Percentiles rank a stretch among this genome's conserved stretches.
phyloP scores from a whole-genome alignment of 306 rosid genomes.

The Cicer bijugum region DNA sequence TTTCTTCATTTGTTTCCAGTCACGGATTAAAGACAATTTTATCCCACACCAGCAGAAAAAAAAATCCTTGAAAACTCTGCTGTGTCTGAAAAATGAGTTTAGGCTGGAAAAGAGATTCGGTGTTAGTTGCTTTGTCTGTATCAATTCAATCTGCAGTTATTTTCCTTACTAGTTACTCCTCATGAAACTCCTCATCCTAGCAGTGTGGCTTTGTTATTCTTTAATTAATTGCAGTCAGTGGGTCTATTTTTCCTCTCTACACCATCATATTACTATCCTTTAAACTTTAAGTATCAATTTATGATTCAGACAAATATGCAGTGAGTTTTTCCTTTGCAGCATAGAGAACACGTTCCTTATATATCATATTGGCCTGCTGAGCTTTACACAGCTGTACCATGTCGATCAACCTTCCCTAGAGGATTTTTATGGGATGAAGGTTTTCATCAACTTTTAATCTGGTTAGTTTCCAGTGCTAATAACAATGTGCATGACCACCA shows the following conservation, averaged over 20 bases:
- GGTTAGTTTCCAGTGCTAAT: conserved; percentile 58
- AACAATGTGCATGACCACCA: not conserved
- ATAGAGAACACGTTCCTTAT: conserved; percentile 50
- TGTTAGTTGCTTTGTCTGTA: conserved; percentile 24
- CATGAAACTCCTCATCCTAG: not conserved
- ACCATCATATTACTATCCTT: conserved; percentile 12
- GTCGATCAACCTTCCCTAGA: conserved; percentile 91
- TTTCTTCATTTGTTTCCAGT: not conserved
- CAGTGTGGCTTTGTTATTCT: conserved; percentile 17
- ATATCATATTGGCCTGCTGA: conserved; percentile 92
- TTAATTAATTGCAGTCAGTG: not conserved
- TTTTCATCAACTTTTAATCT: conserved; percentile 89
- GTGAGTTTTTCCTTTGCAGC: conserved; percentile 62
- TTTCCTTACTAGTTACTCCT: not conserved
- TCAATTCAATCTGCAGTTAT: conserved; percentile 24
- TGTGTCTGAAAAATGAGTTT: conserved; percentile 4
- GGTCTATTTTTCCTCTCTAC: conserved; percentile 11
- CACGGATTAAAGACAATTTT: not conserved
- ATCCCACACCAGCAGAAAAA: too few species aligned
- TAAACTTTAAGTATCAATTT: conserved; percentile 36
- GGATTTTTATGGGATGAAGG: conserved; percentile 99
- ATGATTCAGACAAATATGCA: conserved; percentile 30
- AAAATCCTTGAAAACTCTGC: too few species aligned
- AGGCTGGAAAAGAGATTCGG: conserved; percentile 1
- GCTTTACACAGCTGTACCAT: conserved; percentile 96